A percentile compares a stretch with the other conserved stretches of the same genome.
phyloP scores from a whole-genome alignment of 306 rosid species.

The Sindora glabra region DNA sequence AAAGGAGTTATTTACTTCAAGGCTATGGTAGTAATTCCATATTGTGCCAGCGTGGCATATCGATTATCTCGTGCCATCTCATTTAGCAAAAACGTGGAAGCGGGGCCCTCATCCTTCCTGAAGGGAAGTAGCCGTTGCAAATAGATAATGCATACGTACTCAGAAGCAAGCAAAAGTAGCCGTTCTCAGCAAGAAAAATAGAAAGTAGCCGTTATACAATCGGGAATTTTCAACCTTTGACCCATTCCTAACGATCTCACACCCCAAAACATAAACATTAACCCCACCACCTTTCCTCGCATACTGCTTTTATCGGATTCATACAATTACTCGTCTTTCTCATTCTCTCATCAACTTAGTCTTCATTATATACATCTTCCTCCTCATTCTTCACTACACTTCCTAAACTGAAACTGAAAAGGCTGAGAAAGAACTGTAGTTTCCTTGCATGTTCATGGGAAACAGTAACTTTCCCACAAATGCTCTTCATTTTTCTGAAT shows the following conservation, averaged over 20 bases:
- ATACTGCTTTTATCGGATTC: slow-evolving; percentile 16
- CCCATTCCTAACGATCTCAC: slow-evolving; percentile 28
- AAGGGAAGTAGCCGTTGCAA: slow-evolving; percentile 46
- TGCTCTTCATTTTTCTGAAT: no score
- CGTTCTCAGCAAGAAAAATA: slow-evolving; percentile 43
- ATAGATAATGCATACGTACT: no score
- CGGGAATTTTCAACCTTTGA: slow-evolving; percentile 31
- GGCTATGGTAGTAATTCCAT: background rate
- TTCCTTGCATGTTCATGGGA: slow-evolving; percentile 35
- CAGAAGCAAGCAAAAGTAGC: slow-evolving; percentile 65
- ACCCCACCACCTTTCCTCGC: slow-evolving; percentile 27
- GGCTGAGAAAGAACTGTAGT: background rate
- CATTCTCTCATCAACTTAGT: background rate
- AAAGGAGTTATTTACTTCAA: no score
- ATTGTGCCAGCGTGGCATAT: background rate
- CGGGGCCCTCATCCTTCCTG: background rate
- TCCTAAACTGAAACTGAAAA: background rate
- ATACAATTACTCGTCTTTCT: background rate
- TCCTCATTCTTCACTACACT: background rate
- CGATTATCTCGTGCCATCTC: background rate
- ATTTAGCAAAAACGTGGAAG: background rate
- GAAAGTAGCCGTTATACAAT: slow-evolving; percentile 76
- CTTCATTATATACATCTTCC: background rate
- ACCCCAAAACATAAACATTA: background rate
- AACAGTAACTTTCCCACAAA: no score